Conservation (phyloP, 345 rosid genomes). For the Gossypioides kirkii region DNA sequence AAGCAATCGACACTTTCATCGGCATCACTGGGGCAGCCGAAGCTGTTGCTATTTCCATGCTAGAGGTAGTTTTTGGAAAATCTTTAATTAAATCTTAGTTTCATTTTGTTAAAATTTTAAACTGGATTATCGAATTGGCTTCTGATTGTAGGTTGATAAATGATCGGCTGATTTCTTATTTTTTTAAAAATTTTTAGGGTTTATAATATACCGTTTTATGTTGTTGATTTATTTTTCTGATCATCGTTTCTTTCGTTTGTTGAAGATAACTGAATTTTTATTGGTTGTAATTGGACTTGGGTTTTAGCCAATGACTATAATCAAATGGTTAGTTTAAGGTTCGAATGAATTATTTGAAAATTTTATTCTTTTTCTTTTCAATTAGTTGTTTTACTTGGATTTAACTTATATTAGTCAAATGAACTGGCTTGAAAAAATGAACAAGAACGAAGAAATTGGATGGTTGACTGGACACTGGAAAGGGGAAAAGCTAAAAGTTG, state of each 20-base stretch:
- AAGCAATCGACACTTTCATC: conserved; percentile 72
- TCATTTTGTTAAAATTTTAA: not conserved
- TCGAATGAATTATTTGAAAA: not conserved
- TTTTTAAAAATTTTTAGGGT: not conserved
- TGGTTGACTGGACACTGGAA: not conserved
- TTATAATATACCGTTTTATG: not conserved
- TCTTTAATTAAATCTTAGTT: conserved; percentile 1
- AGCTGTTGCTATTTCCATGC: conserved; percentile 55
- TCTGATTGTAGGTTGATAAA: conserved; percentile 1
- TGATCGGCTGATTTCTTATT: not conserved
- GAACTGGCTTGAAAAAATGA: not conserved
- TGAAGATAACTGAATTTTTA: not conserved
- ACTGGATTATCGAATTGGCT: conserved; percentile 12
- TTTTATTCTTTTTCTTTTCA: not conserved
- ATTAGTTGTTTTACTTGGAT: not conserved
- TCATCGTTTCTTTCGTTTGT: not conserved
- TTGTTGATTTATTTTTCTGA: conserved; percentile 18
- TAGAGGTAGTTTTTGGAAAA: conserved; percentile 47
- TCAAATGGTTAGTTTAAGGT: not conserved
- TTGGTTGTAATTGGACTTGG: conserved; percentile 3
- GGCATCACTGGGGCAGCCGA: conserved; percentile 83
- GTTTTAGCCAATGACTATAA: conserved; percentile 3
- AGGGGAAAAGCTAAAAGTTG: not conserved
- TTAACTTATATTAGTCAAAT: not conserved
- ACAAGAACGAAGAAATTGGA: conserved; percentile 16